Conservation (phyloP, 1,284 basidiomycete species). For the Entoloma clypeatum region DNA sequence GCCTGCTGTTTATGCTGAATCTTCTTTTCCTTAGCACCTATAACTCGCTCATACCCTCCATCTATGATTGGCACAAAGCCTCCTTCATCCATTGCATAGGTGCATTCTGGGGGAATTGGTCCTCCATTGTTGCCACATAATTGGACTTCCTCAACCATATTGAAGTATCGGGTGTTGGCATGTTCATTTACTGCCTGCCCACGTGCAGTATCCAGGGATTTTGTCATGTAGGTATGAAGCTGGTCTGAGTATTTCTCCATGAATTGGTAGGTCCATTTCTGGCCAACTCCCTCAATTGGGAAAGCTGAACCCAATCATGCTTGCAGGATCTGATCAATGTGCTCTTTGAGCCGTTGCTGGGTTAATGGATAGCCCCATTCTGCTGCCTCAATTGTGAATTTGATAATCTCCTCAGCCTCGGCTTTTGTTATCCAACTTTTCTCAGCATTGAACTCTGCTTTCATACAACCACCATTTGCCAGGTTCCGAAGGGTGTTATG, state of each 20-base stretch:
- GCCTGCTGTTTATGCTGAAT: constrained; percentile 27
- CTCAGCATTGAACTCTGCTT: constrained; percentile 17
- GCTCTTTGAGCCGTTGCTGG: constrained; percentile 25
- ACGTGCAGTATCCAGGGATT: too few relatives aligned
- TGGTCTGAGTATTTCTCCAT: constrained; percentile 22
- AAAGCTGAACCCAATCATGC: constrained; percentile 23
- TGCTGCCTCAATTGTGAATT: constrained; percentile 21
- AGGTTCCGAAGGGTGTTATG: constrained; percentile 5
- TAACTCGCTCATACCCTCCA: constrained; percentile 26
- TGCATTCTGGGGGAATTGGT: too few relatives aligned
- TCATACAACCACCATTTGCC: constrained; percentile 12
- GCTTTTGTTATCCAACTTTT: constrained; percentile 20
- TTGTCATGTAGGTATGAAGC: constrained; percentile 12
- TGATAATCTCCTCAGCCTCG: constrained; percentile 23
- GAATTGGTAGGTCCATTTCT: background rate
- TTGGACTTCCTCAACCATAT: too few relatives aligned
- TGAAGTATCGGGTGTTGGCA: too few relatives aligned
- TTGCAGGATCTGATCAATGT: constrained; percentile 24
- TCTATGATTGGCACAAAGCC: too few relatives aligned
- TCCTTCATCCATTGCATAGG: too few relatives aligned
- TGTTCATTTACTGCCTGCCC: too few relatives aligned
- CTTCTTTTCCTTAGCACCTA: constrained; percentile 22
- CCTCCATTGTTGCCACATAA: too few relatives aligned
- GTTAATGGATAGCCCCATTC: constrained; percentile 30
- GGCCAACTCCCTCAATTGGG: constrained; percentile 16